Conservation (phyloP, 495 filamentous ascomycete genomes). For the Neurospora intermedia region DNA sequence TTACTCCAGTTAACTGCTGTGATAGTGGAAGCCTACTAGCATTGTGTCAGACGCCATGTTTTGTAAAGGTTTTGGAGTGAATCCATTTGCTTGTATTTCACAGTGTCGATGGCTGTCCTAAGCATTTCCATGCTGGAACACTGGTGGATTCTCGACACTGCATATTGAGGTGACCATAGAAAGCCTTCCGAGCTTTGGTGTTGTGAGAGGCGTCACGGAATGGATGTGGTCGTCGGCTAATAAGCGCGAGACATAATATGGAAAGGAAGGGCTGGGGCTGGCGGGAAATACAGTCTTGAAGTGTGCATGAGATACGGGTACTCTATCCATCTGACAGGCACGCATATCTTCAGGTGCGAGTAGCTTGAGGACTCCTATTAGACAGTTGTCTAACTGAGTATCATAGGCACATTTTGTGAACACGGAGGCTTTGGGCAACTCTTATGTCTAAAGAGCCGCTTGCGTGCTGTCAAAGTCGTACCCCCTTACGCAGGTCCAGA, state of each 20-base stretch:
- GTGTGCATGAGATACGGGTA: neutral
- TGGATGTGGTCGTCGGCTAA: neutral
- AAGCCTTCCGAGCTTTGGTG: neutral
- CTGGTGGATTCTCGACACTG: neutral
- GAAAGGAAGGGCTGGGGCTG: neutral
- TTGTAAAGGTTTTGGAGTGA: neutral
- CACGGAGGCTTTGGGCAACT: neutral
- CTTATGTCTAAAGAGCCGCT: neutral
- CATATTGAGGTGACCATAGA: neutral
- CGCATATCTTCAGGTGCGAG: neutral
- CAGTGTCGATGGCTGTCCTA: neutral
- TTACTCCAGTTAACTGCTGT: neutral
- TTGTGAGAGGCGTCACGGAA: neutral
- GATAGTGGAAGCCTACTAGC: neutral
- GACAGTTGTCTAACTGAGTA: neutral
- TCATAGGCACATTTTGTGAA: neutral
- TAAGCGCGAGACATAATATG: neutral
- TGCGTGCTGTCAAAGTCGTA: neutral
- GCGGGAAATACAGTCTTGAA: neutral
- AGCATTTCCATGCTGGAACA: neutral
- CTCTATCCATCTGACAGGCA: neutral
- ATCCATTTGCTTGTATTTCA: neutral
- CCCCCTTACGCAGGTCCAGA: neutral
- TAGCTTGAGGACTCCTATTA: neutral
- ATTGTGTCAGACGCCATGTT: neutral